Evolutionary conservation across 257 asterid species (phyloP).

Genomic region (Solanum arcanum): DNA sequence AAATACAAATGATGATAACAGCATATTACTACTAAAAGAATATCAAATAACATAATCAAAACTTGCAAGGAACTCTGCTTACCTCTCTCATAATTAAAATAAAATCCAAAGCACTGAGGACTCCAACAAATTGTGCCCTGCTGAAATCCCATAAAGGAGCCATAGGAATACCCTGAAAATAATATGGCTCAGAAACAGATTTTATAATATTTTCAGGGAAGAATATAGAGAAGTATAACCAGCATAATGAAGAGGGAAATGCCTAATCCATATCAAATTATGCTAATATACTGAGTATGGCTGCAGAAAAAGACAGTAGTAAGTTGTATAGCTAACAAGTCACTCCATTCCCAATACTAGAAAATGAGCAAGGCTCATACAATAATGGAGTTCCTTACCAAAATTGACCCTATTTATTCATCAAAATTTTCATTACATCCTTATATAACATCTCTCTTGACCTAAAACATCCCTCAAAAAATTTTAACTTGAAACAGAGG

Average conservation of each 20-base stretch:
- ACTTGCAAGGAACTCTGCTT: slow-evolving; percentile 1
- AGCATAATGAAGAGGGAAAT: not conserved
- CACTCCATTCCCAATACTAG: not conserved
- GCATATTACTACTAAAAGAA: not conserved
- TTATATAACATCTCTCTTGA: not conserved
- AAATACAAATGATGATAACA: not conserved
- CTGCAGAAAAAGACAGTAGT: not conserved
- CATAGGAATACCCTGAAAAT: slow-evolving; percentile 67
- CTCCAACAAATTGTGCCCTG: slow-evolving; percentile 72
- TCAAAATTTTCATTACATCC: not conserved
- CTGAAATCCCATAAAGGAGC: slow-evolving; percentile 89
- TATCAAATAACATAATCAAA: not conserved
- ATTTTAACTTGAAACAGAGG: not conserved
- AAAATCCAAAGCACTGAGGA: slow-evolving; percentile 81
- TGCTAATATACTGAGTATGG: not conserved
- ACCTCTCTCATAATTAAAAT: slow-evolving; percentile 91
- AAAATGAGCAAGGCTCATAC: not conserved
- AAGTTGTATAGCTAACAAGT: not conserved
- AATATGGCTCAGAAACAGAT: not conserved
- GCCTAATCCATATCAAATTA: not conserved
- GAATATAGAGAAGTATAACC: not conserved
- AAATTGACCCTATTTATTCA: not conserved
- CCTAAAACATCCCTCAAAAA: not conserved
- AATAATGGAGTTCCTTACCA: not conserved
- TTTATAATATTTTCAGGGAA: not conserved